phyloP scores from a whole-genome alignment of 352 stramenopile species.

The Pythium diclinum region DNA sequence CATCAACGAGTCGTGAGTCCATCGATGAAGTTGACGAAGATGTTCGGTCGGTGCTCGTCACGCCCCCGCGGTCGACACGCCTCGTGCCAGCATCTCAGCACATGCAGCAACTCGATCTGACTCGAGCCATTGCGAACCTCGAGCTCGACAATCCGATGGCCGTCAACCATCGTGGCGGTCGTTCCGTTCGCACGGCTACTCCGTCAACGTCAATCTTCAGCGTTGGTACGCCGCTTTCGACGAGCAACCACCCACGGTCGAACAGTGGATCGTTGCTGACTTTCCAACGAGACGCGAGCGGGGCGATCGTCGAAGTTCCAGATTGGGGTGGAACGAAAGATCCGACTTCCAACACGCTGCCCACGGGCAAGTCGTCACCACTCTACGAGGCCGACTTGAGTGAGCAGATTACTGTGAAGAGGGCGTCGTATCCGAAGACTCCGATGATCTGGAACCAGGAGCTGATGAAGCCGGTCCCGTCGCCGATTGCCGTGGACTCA shows the following conservation, averaged over 20 bases:
- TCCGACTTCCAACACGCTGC: conserved; percentile 22
- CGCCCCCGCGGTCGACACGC: conserved; percentile 21
- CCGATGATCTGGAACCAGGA: conserved; percentile 25
- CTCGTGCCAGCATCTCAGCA: conserved; percentile 64
- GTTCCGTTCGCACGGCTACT: conserved; percentile 39
- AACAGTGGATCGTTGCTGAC: conserved; percentile 23
- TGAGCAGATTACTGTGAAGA: conserved; percentile 23
- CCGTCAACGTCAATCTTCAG: conserved; percentile 74
- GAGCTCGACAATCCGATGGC: conserved; percentile 76
- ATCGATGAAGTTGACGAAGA: conserved; percentile 23
- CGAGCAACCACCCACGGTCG: conserved; percentile 20
- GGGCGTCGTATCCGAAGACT: conserved; percentile 23
- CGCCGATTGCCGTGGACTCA: neutral
- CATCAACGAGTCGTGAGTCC: conserved; percentile 12
- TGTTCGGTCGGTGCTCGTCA: conserved; percentile 8
- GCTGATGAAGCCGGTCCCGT: conserved; percentile 15
- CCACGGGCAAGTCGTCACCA: conserved; percentile 24
- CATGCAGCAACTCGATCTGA: conserved; percentile 77
- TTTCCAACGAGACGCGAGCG: conserved; percentile 25
- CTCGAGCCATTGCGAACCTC: conserved; percentile 71
- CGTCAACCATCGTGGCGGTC: conserved; percentile 53
- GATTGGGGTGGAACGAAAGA: conserved; percentile 14
- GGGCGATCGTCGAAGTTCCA: conserved; percentile 17
- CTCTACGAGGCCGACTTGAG: conserved; percentile 22
- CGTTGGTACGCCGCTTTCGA: conserved; percentile 37